phyloP scores from a whole-genome alignment of 2,329 filamentous ascomycete genomes.

The Neodidymelliopsis sp. region DNA sequence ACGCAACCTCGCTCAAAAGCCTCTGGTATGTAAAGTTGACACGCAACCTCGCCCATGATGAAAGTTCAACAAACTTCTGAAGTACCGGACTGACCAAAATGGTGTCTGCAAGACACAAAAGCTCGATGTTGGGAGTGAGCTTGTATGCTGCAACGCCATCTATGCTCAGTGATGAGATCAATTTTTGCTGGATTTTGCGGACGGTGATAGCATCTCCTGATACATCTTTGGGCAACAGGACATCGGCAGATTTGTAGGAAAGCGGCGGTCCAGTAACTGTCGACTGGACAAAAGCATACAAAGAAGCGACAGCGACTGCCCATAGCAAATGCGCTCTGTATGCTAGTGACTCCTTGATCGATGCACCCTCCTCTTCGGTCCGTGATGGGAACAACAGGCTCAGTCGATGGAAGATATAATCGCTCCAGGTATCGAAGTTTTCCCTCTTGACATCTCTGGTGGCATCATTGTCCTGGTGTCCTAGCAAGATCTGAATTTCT shows the following conservation, averaged over 20 bases:
- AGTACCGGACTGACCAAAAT: conserved; percentile 60
- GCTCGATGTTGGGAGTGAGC: conserved; percentile 81
- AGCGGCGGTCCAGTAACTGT: conserved; percentile 89
- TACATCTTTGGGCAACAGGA: conserved; percentile 59
- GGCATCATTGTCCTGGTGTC: conserved; percentile 46
- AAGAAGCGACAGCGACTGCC: conserved; percentile 70
- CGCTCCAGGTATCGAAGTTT: conserved; percentile 53
- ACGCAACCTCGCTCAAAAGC: conserved; percentile 68
- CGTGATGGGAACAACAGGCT: conserved; percentile 47
- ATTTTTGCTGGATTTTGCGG: conserved; percentile 56
- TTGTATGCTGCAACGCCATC: conserved; percentile 90
- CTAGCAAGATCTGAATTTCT: conserved; percentile 53
- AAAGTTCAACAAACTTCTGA: conserved; percentile 54
- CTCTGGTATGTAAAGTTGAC: conserved; percentile 77
- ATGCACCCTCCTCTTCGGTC: conserved; percentile 32
- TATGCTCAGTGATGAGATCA: conserved; percentile 73
- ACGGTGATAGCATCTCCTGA: conserved; percentile 47
- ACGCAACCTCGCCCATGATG: conserved; percentile 72
- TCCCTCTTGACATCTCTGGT: conserved; percentile 39
- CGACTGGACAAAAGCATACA: conserved; percentile 82
- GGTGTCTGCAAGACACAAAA: conserved; percentile 78
- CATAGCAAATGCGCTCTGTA: conserved; percentile 55
- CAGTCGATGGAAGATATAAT: conserved; percentile 55
- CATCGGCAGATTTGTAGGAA: conserved; percentile 60
- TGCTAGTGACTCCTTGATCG: conserved; percentile 41